These are phyloP conservation scores for Zanthoxylum bungeanum DNA, from an alignment of 345 rosid species.

Conservation along the genomic window DNA sequence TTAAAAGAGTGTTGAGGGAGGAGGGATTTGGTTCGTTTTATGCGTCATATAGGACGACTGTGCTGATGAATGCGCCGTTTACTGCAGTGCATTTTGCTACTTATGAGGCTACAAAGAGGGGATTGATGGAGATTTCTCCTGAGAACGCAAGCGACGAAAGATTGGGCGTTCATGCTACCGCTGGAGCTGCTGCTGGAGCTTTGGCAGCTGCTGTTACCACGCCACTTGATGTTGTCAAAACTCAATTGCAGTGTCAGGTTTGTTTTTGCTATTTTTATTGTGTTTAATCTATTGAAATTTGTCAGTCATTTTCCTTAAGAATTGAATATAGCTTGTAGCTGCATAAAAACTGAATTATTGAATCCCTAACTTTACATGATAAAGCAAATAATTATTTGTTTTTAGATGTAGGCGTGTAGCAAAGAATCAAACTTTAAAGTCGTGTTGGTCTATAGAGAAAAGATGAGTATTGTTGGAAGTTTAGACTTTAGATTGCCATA, in stretches of 20 bases:
- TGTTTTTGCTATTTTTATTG: background rate
- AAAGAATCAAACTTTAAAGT: background rate
- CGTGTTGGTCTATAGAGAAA: background rate
- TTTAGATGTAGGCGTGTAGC: background rate
- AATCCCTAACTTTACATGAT: background rate
- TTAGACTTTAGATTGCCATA: background rate
- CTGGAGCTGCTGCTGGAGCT: constrained; percentile 96
- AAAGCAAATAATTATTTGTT: background rate
- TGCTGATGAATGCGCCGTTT: constrained; percentile 93
- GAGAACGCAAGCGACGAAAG: constrained; percentile 64
- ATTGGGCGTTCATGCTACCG: constrained; percentile 83
- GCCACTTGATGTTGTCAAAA: constrained; percentile 76
- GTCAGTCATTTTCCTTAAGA: background rate
- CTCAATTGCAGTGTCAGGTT: constrained; percentile 99
- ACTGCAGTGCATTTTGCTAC: constrained; percentile 90
- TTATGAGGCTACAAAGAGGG: constrained; percentile 87
- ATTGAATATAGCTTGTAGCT: background rate
- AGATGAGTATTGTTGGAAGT: background rate
- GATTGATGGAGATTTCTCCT: constrained; percentile 68
- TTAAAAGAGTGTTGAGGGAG: constrained; percentile 63
- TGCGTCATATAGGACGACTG: constrained; percentile 93
- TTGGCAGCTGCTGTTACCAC: constrained; percentile 61
- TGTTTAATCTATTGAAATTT: background rate
- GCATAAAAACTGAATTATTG: background rate
- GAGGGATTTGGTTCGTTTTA: constrained; percentile 88